Evolutionary conservation across 2,329 filamentous ascomycete genomes (phyloP).

Genomic region (Emericellopsis atlantica): DNA sequence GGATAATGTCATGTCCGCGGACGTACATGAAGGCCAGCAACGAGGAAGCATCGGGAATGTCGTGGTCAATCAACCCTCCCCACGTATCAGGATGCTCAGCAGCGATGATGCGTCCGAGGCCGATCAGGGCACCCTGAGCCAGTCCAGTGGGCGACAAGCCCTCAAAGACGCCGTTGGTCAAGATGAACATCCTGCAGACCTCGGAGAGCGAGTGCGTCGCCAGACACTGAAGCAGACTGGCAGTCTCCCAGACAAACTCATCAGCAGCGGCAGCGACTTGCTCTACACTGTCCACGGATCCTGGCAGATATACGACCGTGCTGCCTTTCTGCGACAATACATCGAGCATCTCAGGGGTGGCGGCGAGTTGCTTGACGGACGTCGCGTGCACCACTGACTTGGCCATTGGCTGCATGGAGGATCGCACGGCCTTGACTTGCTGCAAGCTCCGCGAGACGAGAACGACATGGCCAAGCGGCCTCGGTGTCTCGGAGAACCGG

Average conservation of each 20-base stretch:
- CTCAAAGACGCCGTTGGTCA: not conserved
- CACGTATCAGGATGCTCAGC: not conserved
- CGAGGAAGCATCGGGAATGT: not conserved
- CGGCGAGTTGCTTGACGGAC: not conserved
- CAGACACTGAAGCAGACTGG: not conserved
- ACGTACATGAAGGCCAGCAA: not conserved
- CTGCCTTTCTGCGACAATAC: not conserved
- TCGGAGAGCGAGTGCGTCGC: not conserved
- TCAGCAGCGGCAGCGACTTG: not conserved
- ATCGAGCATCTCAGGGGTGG: not conserved
- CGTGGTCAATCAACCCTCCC: not conserved
- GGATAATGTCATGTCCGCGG: not conserved
- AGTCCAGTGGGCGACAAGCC: not conserved
- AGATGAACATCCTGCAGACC: not conserved
- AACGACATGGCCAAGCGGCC: not conserved
- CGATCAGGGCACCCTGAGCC: not conserved
- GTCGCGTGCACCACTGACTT: not conserved
- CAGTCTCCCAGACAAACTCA: not conserved
- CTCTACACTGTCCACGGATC: not conserved
- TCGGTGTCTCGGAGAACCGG: slow-evolving; percentile 2
- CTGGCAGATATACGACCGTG: not conserved
- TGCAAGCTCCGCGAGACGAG: not conserved
- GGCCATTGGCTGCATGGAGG: not conserved
- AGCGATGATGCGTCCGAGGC: not conserved
- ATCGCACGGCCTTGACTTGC: not conserved